Base-by-base conservation (phyloP, 2,329 filamentous ascomycete genomes). In the Phialemoniopsis sp. region DNA sequence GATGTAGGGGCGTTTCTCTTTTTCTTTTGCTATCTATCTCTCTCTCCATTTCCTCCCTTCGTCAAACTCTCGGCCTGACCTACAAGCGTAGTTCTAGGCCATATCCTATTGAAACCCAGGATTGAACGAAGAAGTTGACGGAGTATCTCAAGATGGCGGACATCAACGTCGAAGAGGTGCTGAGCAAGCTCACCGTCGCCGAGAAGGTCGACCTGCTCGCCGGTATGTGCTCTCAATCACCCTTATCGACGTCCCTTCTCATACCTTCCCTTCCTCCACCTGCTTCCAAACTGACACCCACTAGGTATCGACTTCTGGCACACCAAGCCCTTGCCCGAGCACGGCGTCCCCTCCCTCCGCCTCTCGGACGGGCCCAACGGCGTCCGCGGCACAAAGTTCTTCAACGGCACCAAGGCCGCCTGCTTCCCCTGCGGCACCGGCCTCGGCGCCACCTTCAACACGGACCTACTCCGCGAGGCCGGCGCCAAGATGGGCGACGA, bases 291-390 rank as follows among this genome's bases (percentile, higher is more conserved):
- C 29, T 33, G 36, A 40, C 40, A 26, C 13, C 30, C 30, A 7
- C 6, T 40, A 74, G 79, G 79, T 41, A 71, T 75, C 47, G 82
- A 86, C 59, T 85, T 85, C 52, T 87, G 82, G 82, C 79, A 85
- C 52, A 83, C 82, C 28, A 74, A 77, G 48, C 58, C 74, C 13
- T 64, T 86, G 7, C 76, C 77, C 9, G 57, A 76, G 16, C 71
- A 80, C 50, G 74, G 76, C 2, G 70, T 86, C 28, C 82, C 82
- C 6, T 78, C 81, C 0, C 66, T 86, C 26, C 77, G 82, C 35
- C 69, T 82, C 34, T 76, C 78, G 29, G 83, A 87, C 49, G 82
- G 83, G 0, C 84, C 84, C 29, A 86, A 85, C 55, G 83, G 83
- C 37, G 75, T 83, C 28, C 70, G 83, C 46, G 82, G 82, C 37